These are phyloP conservation scores for Ilyonectria destructans DNA, from an alignment of 2,329 filamentous ascomycete species.

Conservation along the genomic window DNA sequence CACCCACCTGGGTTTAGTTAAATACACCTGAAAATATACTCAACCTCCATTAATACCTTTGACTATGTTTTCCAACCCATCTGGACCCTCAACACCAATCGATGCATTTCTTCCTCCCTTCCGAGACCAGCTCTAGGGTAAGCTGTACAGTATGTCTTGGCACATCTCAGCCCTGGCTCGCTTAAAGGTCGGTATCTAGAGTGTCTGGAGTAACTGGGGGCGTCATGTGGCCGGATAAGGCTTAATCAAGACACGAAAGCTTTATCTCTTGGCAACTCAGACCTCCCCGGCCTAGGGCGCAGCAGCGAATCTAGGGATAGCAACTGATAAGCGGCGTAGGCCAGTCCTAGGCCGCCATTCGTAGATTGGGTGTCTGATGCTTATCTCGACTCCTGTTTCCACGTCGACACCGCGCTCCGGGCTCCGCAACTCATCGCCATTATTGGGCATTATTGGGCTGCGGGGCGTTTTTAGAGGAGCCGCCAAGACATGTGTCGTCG, in stretches of 20 bases:
- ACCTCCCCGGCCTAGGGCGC: background rate
- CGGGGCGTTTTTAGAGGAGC: slow-evolving; percentile 3
- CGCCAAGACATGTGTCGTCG: slow-evolving; percentile 20
- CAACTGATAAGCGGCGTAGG: background rate
- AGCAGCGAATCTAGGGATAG: background rate
- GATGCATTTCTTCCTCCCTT: too few species aligned
- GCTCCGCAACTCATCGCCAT: slow-evolving; percentile 1
- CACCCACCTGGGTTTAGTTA: too few species aligned
- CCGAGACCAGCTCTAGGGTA: too few species aligned
- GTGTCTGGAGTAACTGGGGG: background rate
- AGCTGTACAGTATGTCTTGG: background rate
- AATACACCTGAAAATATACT: too few species aligned
- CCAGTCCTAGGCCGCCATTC: slow-evolving; percentile 20
- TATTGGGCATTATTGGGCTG: slow-evolving; percentile 11
- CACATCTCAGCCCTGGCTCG: background rate
- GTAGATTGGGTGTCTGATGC: background rate
- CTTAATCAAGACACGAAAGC: slow-evolving; percentile 10
- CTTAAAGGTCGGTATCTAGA: background rate
- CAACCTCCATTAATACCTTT: too few species aligned
- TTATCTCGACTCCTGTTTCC: slow-evolving; percentile 10
- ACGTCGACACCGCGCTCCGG: background rate
- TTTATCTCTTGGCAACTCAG: slow-evolving; percentile 12
- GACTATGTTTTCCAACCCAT: too few species aligned
- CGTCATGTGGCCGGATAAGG: background rate
- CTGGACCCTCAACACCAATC: too few species aligned